Evolutionary conservation across 345 rosid species (phyloP).

Genomic region (rapeseed (Brassica napus)): Da-Ae NC_063448.1:55618001-55618500

Average conservation of each 20-base stretch:
- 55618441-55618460: background rate
- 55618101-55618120: constrained; percentile 91
- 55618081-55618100: constrained; percentile 89
- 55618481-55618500: background rate
- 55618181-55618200: background rate
- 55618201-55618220: constrained; percentile 59
- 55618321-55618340: constrained; percentile 87
- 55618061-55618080: constrained; percentile 95
- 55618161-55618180: background rate
- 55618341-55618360: constrained; percentile 89
- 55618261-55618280: constrained; percentile 88
- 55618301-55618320: constrained; percentile 84
- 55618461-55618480: constrained; percentile 17
- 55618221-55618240: constrained; percentile 95
- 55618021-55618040: background rate
- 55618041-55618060: constrained; percentile 61
- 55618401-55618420: background rate
- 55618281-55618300: constrained; percentile 88
- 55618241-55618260: constrained; percentile 92
- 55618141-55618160: constrained; percentile 20
- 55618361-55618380: constrained; percentile 86
- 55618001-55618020: too few relatives aligned
- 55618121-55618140: constrained; percentile 92
- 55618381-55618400: constrained; percentile 58
- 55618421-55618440: background rate